Evolutionary conservation across 2,329 filamentous ascomycete species (phyloP).

Genomic region (Bisporella sp.): DNA sequence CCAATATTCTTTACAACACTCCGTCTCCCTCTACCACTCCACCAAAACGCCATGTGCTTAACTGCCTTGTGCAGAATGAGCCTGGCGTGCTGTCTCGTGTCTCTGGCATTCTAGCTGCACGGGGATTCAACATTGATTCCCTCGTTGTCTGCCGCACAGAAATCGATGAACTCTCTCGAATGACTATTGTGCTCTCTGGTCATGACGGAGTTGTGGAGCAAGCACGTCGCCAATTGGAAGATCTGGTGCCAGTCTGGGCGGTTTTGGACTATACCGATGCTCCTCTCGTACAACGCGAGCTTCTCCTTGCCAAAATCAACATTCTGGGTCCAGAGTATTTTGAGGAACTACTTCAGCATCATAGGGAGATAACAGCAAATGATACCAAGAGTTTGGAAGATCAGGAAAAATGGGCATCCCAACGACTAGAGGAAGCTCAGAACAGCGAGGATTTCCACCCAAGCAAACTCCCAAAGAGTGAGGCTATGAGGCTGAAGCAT

Average conservation of each 20-base stretch:
- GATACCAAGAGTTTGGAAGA: conserved; percentile 24
- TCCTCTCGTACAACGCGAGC: conserved; percentile 89
- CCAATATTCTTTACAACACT: conserved; percentile 98
- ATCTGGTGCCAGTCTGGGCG: conserved; percentile 96
- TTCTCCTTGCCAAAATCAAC: conserved; percentile 92
- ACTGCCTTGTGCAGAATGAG: conserved; percentile 98
- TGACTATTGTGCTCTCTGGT: conserved; percentile 96
- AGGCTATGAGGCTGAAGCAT: conserved; percentile 93
- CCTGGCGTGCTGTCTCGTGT: conserved; percentile 94
- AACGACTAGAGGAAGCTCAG: conserved; percentile 14
- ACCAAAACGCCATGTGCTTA: conserved; percentile 91
- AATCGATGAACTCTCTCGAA: conserved; percentile 91
- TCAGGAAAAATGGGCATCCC: conserved; percentile 34
- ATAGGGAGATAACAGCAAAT: conserved; percentile 73
- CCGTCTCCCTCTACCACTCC: conserved; percentile 76
- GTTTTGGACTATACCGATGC: conserved; percentile 93
- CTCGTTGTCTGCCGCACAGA: conserved; percentile 97
- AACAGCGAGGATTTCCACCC: conserved; percentile 70
- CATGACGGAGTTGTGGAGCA: conserved; percentile 98
- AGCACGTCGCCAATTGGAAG: conserved; percentile 88
- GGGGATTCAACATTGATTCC: conserved; percentile 98
- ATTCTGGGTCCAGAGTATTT: conserved; percentile 97
- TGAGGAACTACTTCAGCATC: conserved; percentile 90
- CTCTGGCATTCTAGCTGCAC: conserved; percentile 89
- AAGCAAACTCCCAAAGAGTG: conserved; percentile 73